phyloP scores from a whole-genome alignment of 176 grass and related monocot species.

The Triticum dicoccoides region DNA sequence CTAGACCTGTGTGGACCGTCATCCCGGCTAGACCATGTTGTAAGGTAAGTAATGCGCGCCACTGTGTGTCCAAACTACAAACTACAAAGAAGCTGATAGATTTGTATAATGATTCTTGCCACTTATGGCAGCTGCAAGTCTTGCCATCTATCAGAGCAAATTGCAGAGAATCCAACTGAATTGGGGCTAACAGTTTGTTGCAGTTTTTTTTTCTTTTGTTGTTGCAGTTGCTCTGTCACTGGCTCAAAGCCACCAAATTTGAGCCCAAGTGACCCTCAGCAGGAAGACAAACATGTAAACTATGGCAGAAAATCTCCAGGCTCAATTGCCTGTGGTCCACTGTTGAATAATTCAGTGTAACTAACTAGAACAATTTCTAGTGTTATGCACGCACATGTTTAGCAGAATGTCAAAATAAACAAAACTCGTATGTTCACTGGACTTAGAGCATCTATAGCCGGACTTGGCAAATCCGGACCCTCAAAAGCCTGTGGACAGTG shows the following conservation, averaged over 20 bases:
- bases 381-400: neutral
- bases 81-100: conserved; percentile 37
- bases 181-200: conserved; percentile 46
- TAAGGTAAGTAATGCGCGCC: conserved; percentile 14
- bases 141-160: conserved; percentile 35
- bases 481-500: no score
- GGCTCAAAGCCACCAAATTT: conserved; percentile 32
- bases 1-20: no score
- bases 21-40: neutral
- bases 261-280: conserved; percentile 26
- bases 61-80: conserved; percentile 33
- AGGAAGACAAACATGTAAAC: conserved; percentile 36
- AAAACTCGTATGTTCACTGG: no score
- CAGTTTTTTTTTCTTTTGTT: neutral
- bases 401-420: neutral
- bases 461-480: no score
- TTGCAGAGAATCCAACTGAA: conserved; percentile 42
- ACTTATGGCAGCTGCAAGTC: conserved; percentile 29
- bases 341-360: conserved; percentile 18
- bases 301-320: conserved; percentile 20
- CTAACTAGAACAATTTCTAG: neutral
- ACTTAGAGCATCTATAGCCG: no score
- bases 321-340: conserved; percentile 42
- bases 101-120: conserved; percentile 36
- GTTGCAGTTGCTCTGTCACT: conserved; percentile 22